phyloP scores from a whole-genome alignment of 257 asterid genomes.

The Solanum acaule region DNA sequence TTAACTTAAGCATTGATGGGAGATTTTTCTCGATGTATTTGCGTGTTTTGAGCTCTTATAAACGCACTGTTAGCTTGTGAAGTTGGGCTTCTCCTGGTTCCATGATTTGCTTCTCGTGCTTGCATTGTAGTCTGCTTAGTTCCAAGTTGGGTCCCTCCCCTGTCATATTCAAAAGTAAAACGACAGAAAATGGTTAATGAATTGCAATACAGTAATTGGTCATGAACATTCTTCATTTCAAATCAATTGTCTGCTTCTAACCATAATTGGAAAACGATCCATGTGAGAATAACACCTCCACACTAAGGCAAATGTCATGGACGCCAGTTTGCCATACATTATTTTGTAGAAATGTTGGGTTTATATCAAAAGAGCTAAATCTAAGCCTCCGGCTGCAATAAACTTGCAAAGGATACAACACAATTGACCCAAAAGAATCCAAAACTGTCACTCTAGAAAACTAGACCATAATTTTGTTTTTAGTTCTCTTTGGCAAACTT shows the following conservation, averaged over 20 bases:
- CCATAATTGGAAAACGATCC: not conserved
- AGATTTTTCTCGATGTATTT: not conserved
- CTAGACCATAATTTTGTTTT: not conserved
- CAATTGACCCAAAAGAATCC: not conserved
- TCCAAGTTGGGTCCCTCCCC: not conserved
- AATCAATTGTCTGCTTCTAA: not conserved
- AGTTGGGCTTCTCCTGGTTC: no score
- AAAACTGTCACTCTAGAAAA: conserved; percentile 13
- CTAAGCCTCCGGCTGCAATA: not conserved
- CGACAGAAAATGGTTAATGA: not conserved
- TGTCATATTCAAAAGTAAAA: not conserved
- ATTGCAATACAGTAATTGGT: not conserved
- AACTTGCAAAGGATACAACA: not conserved
- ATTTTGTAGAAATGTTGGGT: not conserved
- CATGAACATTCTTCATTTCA: not conserved
- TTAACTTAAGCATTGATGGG: not conserved
- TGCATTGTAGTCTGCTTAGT: not conserved
- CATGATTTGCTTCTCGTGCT: not conserved
- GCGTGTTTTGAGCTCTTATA: not conserved
- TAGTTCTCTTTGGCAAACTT: conserved; percentile 40
- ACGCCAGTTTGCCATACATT: not conserved
- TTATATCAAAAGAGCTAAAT: not conserved
- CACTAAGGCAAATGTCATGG: not conserved
- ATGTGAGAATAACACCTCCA: not conserved
- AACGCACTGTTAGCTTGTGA: not conserved